Evolutionary conservation across 176 grass and related monocot genomes (phyloP).

Genomic region (Alloteropsis semialata): DNA sequence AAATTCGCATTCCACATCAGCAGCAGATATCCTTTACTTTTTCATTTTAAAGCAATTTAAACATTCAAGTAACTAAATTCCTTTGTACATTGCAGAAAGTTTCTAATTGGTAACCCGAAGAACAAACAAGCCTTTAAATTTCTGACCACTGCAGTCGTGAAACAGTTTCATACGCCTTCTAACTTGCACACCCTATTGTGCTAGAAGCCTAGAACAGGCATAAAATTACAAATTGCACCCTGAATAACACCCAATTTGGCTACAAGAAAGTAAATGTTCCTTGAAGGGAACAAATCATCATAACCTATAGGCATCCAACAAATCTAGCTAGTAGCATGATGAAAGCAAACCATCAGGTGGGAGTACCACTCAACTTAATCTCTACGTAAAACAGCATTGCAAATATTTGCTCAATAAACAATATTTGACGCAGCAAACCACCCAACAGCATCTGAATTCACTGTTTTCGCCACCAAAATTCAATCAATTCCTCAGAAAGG

Average conservation of each 20-base stretch:
- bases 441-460: background rate
- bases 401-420: background rate
- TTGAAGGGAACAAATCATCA: background rate
- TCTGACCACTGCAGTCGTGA: background rate
- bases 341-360: constrained; percentile 8
- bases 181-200: background rate
- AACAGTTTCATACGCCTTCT: constrained; percentile 1
- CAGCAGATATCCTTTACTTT: background rate
- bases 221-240: background rate
- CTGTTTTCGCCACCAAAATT: background rate
- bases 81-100: background rate
- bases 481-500: background rate
- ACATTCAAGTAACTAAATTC: background rate
- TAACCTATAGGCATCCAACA: background rate
- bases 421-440: background rate
- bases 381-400: background rate
- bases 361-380: background rate
- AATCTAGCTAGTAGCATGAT: background rate
- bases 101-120: constrained; percentile 8
- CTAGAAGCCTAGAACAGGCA: background rate
- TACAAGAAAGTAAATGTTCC: background rate
- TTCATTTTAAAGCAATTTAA: background rate
- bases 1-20: background rate
- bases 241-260: background rate
- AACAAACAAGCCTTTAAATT: background rate